Base-by-base conservation (phyloP, 1,284 basidiomycete species). In the Mrakiaceae sp. region DNA sequence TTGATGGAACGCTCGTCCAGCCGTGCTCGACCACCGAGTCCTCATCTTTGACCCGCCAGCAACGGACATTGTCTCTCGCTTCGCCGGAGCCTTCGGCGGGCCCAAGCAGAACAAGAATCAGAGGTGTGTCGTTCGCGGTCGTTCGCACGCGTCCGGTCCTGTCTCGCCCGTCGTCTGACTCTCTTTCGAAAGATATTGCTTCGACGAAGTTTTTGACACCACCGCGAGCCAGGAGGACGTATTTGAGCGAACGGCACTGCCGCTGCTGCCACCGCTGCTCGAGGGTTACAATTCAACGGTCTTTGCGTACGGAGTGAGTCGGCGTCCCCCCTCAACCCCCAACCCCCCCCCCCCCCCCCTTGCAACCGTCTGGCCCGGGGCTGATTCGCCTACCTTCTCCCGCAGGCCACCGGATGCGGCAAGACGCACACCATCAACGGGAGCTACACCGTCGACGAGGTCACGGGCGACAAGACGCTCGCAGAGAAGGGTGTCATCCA, bases 361-460 rank as follows among this genome's bases (percentile, higher is more conserved):
- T 4, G 40, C n/a, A 52, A 44, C 58, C 58, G 43, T 62, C 42
- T 39, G 60, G 62, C 68, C 66, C 69, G 70, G 52, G 72, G 67
- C 43, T 63, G 56, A 6, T 42, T 55, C 8, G 7, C 43, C 9
- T 49, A 27, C 27, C 44, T 51, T 50, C 48, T 52, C 51, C n/a
- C 64, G 12, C 71, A 97, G 93, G 94, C 94, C 16, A 97, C 94
- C 10, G 94, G 94, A 14, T 97, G 94, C 74, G 94, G 94, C 67
- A 98, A 98, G 77, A 98, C 94, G 9, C 92, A 97, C 75, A 98
- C 94, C 43, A 96, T 97, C 74, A 95, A 91, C 72, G 94, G 94
- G 43, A 49, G 60, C 53, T 67, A 87, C 43, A 85, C 87, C 60
- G 73, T 77, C 16, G 87, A 94, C 74, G 90, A 61, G 39, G 16